Evolutionary conservation across 1,284 basidiomycete species (phyloP).

Genomic region (Inonotus hispidus): DNA sequence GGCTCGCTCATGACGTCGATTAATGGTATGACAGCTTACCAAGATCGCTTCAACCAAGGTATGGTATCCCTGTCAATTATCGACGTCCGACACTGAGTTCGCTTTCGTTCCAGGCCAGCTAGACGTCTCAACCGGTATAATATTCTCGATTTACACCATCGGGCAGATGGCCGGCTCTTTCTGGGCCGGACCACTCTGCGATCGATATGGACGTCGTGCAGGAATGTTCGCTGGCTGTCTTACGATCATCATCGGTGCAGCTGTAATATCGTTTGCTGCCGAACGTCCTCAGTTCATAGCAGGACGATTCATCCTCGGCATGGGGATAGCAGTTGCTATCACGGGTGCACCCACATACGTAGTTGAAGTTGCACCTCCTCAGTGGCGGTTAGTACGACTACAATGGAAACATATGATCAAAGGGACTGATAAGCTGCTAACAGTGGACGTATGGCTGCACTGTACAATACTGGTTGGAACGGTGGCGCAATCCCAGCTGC

Average conservation of each 20-base stretch:
- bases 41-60: conserved; percentile 17
- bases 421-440: not conserved
- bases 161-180: conserved; percentile 25
- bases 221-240: conserved; percentile 29
- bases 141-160: conserved; percentile 24
- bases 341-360: conserved; percentile 39
- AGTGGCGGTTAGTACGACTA: conserved; percentile 32
- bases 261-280: conserved; percentile 25
- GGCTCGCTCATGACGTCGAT: conserved; percentile 21
- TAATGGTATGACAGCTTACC: conserved; percentile 20
- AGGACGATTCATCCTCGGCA: conserved; percentile 32
- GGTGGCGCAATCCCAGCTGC: conserved; percentile 25
- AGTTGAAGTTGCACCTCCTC: conserved; percentile 26
- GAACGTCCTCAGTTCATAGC: conserved; percentile 24
- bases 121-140: conserved; percentile 21
- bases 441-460: conserved; percentile 9
- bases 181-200: conserved; percentile 23
- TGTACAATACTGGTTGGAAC: not conserved
- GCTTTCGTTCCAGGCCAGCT: conserved; percentile 3
- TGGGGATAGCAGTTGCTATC: conserved; percentile 29
- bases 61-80: not conserved
- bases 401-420: not conserved
- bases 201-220: conserved; percentile 29
- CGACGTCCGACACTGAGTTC: not conserved
- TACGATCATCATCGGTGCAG: conserved; percentile 22